Evolutionary conservation across 257 asterid species (phyloP).

Genomic region (Euphrasia confusa): DNA sequence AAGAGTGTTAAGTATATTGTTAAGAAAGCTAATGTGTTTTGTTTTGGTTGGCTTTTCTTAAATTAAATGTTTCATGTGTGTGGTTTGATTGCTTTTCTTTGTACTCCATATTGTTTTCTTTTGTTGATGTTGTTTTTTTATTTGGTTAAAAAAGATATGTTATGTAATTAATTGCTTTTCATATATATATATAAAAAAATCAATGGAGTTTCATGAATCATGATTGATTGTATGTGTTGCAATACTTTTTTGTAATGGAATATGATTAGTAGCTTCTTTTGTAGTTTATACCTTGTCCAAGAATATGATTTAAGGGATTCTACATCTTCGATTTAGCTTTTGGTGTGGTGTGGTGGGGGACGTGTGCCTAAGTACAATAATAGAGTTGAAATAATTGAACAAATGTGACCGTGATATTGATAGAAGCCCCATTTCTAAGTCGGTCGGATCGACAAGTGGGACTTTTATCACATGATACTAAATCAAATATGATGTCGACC

Average conservation of each 20-base stretch:
- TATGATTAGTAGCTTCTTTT: neutral
- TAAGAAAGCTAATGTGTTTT: slow-evolving; percentile 21
- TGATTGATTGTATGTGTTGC: neutral
- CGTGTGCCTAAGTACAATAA: neutral
- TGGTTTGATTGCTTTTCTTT: slow-evolving; percentile 7
- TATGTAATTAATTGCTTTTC: neutral
- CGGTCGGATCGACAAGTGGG: no score
- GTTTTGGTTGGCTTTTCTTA: neutral
- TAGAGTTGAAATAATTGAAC: neutral
- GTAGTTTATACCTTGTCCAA: slow-evolving; percentile 1
- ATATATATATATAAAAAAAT: neutral
- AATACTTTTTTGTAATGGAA: neutral
- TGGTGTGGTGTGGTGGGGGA: neutral
- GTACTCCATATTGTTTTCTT: neutral
- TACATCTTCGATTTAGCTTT: neutral
- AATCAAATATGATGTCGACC: no score
- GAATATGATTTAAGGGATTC: neutral
- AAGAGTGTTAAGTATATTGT: slow-evolving; percentile 1
- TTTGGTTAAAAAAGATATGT: neutral
- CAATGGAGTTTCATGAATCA: neutral
- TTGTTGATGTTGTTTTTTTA: neutral
- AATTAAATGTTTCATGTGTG: slow-evolving; percentile 21
- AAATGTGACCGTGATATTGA: neutral
- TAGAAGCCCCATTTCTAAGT: no score
- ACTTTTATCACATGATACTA: no score